Evolutionary conservation across 148 eudicot species (phyloP).

Genomic region (Rhododendron griersonianum): DNA sequence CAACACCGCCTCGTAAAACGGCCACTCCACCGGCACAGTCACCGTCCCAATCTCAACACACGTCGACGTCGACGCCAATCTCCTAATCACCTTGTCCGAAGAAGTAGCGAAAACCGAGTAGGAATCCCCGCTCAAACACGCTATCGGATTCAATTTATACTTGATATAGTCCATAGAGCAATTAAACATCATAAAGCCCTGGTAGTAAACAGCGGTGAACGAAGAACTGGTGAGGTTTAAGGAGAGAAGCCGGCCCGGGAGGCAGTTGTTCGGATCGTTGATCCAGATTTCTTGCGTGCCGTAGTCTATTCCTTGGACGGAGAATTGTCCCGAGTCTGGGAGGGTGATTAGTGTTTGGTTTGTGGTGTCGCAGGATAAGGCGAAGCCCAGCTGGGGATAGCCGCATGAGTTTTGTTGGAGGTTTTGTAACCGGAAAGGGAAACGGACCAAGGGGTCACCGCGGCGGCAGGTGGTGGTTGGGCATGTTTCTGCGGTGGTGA

Average conservation of each 20-base stretch:
- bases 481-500: constrained; percentile 21
- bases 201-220: constrained; percentile 26
- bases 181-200: constrained; percentile 39
- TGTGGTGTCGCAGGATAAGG: constrained; percentile 28
- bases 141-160: constrained; percentile 23
- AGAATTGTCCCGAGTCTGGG: constrained; percentile 38
- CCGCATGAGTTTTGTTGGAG: constrained; percentile 35
- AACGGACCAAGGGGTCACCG: constrained; percentile 30
- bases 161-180: constrained; percentile 17
- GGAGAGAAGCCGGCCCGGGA: constrained; percentile 33
- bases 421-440: constrained; percentile 36
- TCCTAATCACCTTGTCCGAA: not conserved
- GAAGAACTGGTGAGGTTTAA: constrained; percentile 44
- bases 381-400: constrained; percentile 38
- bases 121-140: constrained; percentile 34
- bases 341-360: constrained; percentile 36
- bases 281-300: constrained; percentile 48
- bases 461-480: constrained; percentile 26
- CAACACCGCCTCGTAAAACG: constrained; percentile 10
- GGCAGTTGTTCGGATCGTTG: constrained; percentile 44
- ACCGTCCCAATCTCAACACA: constrained; percentile 25
- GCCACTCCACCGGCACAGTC: constrained; percentile 28
- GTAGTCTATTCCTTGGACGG: constrained; percentile 41
- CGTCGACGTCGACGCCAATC: constrained; percentile 6
- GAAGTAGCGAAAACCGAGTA: constrained; percentile 43